A percentile compares a stretch with the other conserved stretches of the same genome.
Conservation (phyloP, 2,329 filamentous ascomycete genomes). For the Calonectria hawksworthii region DNA sequence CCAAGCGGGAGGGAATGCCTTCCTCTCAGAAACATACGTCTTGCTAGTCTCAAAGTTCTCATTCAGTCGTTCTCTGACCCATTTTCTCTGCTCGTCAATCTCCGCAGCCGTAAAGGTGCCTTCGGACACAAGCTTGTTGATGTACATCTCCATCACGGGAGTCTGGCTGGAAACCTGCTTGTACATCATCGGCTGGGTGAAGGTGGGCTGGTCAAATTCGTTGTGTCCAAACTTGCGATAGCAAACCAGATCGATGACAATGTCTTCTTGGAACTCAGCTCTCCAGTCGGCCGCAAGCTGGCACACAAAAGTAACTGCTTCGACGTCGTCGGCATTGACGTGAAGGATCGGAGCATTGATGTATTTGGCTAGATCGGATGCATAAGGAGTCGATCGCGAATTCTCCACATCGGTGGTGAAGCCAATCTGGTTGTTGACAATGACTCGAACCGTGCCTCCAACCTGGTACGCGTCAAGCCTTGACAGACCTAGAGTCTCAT, state of each 20-base stretch:
- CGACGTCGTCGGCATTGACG: constrained; percentile 97
- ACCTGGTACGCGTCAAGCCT: constrained; percentile 94
- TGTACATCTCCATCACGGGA: constrained; percentile 88
- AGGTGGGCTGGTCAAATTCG: constrained; percentile 98
- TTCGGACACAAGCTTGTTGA: constrained; percentile 88
- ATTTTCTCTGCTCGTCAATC: constrained; percentile 97
- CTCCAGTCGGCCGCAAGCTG: constrained; percentile 98
- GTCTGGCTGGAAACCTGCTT: constrained; percentile 90
- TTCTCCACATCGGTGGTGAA: constrained; percentile 98
- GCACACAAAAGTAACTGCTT: constrained; percentile 97
- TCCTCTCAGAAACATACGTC: constrained; percentile 93
- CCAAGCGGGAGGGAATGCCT: constrained; percentile 98
- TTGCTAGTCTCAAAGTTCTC: constrained; percentile 97
- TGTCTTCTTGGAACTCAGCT: constrained; percentile 96
- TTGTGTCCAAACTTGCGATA: constrained; percentile 99
- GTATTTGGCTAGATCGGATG: constrained; percentile 97
- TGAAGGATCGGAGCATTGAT: constrained; percentile 99
- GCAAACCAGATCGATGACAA: constrained; percentile 97
- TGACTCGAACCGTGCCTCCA: constrained; percentile 93
- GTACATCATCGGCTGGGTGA: constrained; percentile 99
- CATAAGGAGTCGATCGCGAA: constrained; percentile 96
- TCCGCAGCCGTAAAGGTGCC: constrained; percentile 97
- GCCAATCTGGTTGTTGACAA: constrained; percentile 99
- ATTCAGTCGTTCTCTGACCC: constrained; percentile 98
- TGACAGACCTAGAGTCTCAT: constrained; percentile 98